These are phyloP conservation scores for Parascedosporium putredinis DNA, from an alignment of 2,329 filamentous ascomycete species.

Conservation along the genomic window DNA sequence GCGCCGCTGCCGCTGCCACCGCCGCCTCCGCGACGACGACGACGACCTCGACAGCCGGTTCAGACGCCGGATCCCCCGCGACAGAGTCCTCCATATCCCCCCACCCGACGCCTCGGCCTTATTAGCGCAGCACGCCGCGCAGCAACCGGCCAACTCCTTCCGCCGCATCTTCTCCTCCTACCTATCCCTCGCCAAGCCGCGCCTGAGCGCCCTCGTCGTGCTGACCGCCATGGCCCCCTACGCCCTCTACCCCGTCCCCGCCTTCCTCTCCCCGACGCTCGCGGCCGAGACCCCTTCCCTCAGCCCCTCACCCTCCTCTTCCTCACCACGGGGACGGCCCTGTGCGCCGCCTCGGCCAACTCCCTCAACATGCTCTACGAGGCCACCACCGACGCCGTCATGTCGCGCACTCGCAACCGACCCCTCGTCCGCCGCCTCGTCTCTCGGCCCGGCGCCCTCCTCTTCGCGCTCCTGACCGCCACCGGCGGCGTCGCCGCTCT, in stretches of 20 bases:
- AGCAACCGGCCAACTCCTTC: slow-evolving; percentile 38
- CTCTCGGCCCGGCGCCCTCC: slow-evolving; percentile 55
- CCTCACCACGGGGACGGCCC: slow-evolving; percentile 77
- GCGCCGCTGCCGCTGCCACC: too few species aligned
- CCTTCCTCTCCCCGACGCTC: slow-evolving; percentile 61
- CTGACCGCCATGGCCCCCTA: slow-evolving; percentile 87
- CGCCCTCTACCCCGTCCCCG: slow-evolving; percentile 83
- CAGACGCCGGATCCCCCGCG: not conserved
- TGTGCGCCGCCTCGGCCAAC: slow-evolving; percentile 87
- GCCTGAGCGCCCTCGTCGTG: slow-evolving; percentile 81
- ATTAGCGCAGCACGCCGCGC: slow-evolving; percentile 40
- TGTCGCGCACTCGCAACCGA: slow-evolving; percentile 85
- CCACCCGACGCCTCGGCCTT: slow-evolving; percentile 44
- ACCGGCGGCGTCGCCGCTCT: slow-evolving; percentile 59
- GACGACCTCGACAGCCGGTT: slow-evolving; percentile 5
- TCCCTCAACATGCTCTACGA: slow-evolving; percentile 97
- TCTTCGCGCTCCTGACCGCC: slow-evolving; percentile 71
- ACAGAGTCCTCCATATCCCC: slow-evolving; percentile 13
- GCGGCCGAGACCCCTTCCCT: slow-evolving; percentile 63
- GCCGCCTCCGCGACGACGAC: slow-evolving; percentile 10
- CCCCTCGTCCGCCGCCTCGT: slow-evolving; percentile 79
- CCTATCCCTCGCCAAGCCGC: slow-evolving; percentile 89
- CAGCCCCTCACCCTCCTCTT: slow-evolving; percentile 82
- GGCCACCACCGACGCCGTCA: slow-evolving; percentile 76
- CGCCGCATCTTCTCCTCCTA: slow-evolving; percentile 66